Evolutionary conservation across 2,329 filamentous ascomycete species (phyloP), one percentile per base, ranked within the genome.

Genomic region (Fusarium sp.): DNA sequence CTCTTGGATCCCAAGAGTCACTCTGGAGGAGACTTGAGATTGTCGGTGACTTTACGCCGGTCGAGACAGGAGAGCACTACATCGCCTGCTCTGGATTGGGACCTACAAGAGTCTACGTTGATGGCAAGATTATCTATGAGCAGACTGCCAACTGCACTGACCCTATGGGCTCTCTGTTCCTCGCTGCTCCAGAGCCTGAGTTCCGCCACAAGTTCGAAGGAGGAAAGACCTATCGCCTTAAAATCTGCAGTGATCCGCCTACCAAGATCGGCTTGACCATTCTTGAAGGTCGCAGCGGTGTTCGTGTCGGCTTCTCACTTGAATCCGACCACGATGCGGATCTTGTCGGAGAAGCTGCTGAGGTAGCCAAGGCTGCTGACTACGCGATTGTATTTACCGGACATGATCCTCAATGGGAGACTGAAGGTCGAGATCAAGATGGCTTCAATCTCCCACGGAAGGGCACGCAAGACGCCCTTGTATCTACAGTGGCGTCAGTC

Each of bases 381-480:
- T 86, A 91, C 61, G 90, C 91, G 26, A 83, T 91, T 66, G 75
- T 79, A 1, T 79, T 79, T 38, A 88, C 89, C 5, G 91, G 91
- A 7, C 84, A 92, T 33, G 91, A 91, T 66, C 85, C 77, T 3
- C 74, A 80, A 15, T 78, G 79, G 73, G 81, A 82, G 44, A 80
- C 79, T 1, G 81, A 93, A 90, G 83, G 85, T 55, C 91, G 91
- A 62, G 92, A 94, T 76, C 89, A 91, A 60, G 92, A 91, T 77
- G 92, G 92, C 75, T 84, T 93, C 47, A 91, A 91, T 14, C 81
- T 93, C 1, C 93, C 91, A 86, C 84, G 74, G 0, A 70, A 76
- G 7, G 77, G 89, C 5, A 75, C 69, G 58, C 71, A 90, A 55
- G 90, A 93, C 62, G 82, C 84, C 5, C 81, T 93, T 42, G 87